These are phyloP conservation scores for Pythium volutum DNA, from an alignment of 352 stramenopile species.

Conservation along the genomic window DNA sequence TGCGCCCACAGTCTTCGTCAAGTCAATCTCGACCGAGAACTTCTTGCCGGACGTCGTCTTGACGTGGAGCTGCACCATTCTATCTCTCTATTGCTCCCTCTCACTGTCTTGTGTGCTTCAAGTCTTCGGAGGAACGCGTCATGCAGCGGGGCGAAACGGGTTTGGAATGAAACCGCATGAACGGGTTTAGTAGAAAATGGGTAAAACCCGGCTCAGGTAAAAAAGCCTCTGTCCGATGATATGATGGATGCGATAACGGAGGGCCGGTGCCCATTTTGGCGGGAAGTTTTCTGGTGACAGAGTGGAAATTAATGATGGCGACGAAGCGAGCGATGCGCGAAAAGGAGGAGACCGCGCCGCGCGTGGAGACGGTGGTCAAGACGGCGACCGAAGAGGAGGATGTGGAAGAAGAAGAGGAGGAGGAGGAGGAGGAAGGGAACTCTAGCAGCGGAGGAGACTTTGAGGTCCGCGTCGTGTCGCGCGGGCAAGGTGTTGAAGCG, in stretches of 20 bases:
- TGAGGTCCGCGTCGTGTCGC: conserved; percentile 16
- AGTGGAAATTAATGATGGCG: conserved; percentile 5
- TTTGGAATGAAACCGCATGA: background rate
- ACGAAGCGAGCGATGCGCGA: background rate
- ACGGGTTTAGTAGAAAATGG: conserved; percentile 1
- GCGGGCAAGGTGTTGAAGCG: background rate
- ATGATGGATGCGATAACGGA: conserved; percentile 1
- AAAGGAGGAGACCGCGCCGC: background rate
- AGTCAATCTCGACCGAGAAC: conserved; percentile 67
- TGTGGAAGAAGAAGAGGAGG: background rate
- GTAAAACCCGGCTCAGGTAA: background rate
- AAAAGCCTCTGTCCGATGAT: too few relatives aligned
- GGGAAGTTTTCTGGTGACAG: conserved; percentile 8
- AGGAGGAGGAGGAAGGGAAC: background rate
- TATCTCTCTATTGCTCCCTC: conserved; percentile 13
- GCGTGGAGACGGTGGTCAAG: conserved; percentile 1
- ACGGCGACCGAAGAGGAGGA: conserved; percentile 10
- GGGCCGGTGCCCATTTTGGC: conserved; percentile 19
- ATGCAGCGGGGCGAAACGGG: conserved; percentile 5
- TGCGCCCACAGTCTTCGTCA: conserved; percentile 64
- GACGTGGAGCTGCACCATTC: conserved; percentile 74
- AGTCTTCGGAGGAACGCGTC: conserved; percentile 1
- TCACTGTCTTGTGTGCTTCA: conserved; percentile 8
- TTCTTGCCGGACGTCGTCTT: conserved; percentile 85
- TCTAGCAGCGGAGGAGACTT: conserved; percentile 7